Evolutionary conservation across 2,329 filamentous ascomycete genomes (phyloP).

Genomic region (Colletotrichum coccodes): DNA sequence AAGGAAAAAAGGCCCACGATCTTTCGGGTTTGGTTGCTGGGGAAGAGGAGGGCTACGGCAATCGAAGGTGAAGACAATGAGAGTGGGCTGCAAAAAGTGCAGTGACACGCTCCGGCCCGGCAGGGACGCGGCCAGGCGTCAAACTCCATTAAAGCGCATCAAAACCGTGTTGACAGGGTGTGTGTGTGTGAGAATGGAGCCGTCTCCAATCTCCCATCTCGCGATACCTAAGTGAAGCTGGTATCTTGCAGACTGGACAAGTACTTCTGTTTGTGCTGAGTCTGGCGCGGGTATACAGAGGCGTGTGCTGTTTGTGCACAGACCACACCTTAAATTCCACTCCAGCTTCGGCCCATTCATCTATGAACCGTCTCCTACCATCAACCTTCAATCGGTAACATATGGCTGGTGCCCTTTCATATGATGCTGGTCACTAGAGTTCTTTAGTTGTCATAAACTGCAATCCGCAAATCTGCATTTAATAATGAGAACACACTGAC

Average conservation of each 20-base stretch:
- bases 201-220: background rate
- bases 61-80: constrained; percentile 3
- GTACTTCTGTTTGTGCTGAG: background rate
- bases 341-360: background rate
- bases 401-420: background rate
- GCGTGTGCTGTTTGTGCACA: constrained; percentile 4
- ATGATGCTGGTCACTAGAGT: background rate
- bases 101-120: constrained; percentile 27
- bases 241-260: background rate
- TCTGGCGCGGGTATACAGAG: background rate
- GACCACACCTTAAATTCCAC: constrained; percentile 27
- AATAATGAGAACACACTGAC: too few species aligned
- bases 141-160: constrained; percentile 26
- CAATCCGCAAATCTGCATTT: too few species aligned
- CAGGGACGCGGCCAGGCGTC: constrained; percentile 24
- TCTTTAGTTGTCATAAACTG: too few species aligned
- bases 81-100: constrained; percentile 29
- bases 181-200: background rate
- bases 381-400: background rate
- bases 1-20: constrained; percentile 10
- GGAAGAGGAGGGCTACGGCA: background rate
- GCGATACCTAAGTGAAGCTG: background rate
- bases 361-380: background rate
- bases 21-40: constrained; percentile 10
- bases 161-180: constrained; percentile 25